A percentile compares a stretch with the other conserved stretches of the same genome.
Evolutionary conservation across 495 filamentous ascomycete genomes (phyloP).

Genomic region (Hyaloscypha finlandica): DNA sequence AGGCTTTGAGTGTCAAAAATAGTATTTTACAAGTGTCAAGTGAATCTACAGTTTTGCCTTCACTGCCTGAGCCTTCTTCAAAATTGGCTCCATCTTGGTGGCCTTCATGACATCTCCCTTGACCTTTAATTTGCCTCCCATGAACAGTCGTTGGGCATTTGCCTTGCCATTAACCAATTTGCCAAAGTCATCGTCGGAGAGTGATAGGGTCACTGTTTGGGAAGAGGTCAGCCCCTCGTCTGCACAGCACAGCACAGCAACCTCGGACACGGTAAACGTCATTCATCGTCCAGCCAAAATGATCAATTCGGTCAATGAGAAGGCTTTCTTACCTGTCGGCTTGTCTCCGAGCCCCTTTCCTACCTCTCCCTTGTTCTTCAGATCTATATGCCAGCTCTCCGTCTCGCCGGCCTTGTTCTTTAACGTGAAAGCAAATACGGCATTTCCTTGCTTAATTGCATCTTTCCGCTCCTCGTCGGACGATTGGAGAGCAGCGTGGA

Average conservation of each 20-base stretch:
- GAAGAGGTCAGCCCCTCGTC: not conserved
- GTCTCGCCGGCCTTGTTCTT: slow-evolving; percentile 82
- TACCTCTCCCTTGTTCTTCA: slow-evolving; percentile 86
- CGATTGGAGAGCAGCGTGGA: slow-evolving; percentile 70
- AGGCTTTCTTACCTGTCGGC: slow-evolving; percentile 67
- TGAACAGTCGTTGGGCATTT: slow-evolving; percentile 93
- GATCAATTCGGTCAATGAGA: not conserved
- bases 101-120: slow-evolving; percentile 99
- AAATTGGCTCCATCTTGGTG: slow-evolving; percentile 91
- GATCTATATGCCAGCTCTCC: slow-evolving; percentile 90
- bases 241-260: not conserved
- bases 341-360: slow-evolving; percentile 77
- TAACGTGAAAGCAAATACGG: slow-evolving; percentile 86
- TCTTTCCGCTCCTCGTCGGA: slow-evolving; percentile 78
- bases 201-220: slow-evolving; percentile 72
- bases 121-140: slow-evolving; percentile 95
- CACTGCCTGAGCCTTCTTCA: slow-evolving; percentile 81
- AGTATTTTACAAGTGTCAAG: slow-evolving; percentile 8
- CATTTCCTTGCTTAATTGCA: slow-evolving; percentile 83
- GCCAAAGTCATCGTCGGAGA: slow-evolving; percentile 85
- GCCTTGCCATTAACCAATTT: slow-evolving; percentile 84
- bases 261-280: not conserved
- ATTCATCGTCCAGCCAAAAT: not conserved
- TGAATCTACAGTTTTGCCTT: slow-evolving; percentile 76
- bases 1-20: not conserved